Evolutionary conservation across 2,329 filamentous ascomycete species (phyloP), one percentile per base, ranked within the genome.

Genomic region (Penicillium capsulatum): DNA sequence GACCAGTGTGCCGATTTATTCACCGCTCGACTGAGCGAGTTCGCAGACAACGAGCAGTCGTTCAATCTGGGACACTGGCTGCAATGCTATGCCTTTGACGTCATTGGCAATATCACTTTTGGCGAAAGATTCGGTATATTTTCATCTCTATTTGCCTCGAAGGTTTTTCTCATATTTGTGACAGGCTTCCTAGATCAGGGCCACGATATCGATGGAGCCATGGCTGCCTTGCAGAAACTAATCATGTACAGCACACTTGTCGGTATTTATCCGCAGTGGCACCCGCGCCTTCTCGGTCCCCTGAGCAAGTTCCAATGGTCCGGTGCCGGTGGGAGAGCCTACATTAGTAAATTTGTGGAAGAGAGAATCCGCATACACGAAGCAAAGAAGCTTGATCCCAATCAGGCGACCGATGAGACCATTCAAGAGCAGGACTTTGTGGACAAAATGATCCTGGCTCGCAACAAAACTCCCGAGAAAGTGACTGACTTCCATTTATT

Each of bases 21-120:
- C 15, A 39, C 53, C 1, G 45, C 57, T 17, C 55, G 64, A 2
- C 56, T 76, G 20, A 37, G 29, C 1, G 67, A 72, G 38, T 60
- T 69, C 8, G 63, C 69, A 2, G 35, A 44, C 0, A 36, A 42
- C 0, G 51, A 51, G 0, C 11, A 57, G 3, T 37, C 44, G 0
- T 47, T 76, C 3, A 62, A 77, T 43, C 47, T 64, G 0, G 53
- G 54, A 1, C 42, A 76, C 34, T 64, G 60, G 59, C 51, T 64
- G 24, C 60, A 64, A 33, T 63, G 58, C 17, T 64, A 63, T 41
- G 58, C 60, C 2, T 63, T 64, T 35, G 60, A 64, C 33, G 71
- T 76, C 1, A 75, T 79, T 19, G 73, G 72, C 0, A 64, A 71
- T 26, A 72, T 78, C 13, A 75, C 71, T 0, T 69, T 68, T 22